Conservation (phyloP, 805 yeast species). For the Cyberlindnera veronae region DNA sequence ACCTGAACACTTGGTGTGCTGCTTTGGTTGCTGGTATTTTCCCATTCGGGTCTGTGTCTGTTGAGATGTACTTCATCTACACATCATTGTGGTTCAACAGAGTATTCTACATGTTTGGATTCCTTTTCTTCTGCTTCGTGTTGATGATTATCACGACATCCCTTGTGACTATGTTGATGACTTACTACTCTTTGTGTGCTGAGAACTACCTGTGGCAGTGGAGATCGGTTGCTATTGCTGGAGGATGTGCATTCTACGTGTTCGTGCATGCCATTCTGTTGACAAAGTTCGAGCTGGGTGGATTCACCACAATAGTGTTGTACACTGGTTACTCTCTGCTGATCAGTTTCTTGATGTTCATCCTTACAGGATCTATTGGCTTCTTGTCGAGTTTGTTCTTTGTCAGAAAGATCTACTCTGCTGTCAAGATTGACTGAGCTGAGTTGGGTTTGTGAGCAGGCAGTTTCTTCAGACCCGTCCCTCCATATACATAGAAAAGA, state of each 20-base stretch:
- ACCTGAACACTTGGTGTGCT: constrained; percentile 62
- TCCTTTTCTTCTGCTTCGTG: constrained; percentile 82
- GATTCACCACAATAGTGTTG: constrained; percentile 69
- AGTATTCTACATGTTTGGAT: constrained; percentile 96
- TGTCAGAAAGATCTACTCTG: constrained; percentile 73
- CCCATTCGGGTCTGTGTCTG: constrained; percentile 93
- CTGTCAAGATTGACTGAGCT: constrained; percentile 77
- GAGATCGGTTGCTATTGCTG: constrained; percentile 84
- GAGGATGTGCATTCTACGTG: constrained; percentile 83
- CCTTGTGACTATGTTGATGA: constrained; percentile 73
- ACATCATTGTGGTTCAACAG: constrained; percentile 91
- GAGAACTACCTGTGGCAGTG: constrained; percentile 98
- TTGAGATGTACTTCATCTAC: constrained; percentile 90
- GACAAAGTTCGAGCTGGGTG: constrained; percentile 66
- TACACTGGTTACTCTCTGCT: constrained; percentile 81
- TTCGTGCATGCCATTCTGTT: constrained; percentile 79
- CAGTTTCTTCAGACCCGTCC: no score
- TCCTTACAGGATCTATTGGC: constrained; percentile 87
- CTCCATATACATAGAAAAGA: no score
- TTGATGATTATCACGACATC: constrained; percentile 79
- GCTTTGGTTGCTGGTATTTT: constrained; percentile 80
- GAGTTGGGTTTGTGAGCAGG: no score
- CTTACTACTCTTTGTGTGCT: constrained; percentile 79
- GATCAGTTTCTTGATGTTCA: constrained; percentile 65
- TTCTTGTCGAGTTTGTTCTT: constrained; percentile 71